These are phyloP conservation scores for Lentinula edodes DNA, from an alignment of 768 basidiomycete genomes.

Conservation along the genomic window DNA sequence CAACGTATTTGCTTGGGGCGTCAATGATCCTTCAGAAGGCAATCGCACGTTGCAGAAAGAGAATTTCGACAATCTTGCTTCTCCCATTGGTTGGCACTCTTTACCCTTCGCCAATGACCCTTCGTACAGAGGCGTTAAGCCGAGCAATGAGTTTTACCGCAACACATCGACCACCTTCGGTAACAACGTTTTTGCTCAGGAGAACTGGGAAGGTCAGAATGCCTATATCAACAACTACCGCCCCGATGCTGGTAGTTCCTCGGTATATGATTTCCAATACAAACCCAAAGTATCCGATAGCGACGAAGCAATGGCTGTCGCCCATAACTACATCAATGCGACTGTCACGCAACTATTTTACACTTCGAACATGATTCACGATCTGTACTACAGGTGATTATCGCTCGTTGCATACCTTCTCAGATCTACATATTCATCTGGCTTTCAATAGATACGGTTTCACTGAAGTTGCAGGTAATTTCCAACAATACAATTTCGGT, in stretches of 20 bases:
- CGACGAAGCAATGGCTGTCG: slow-evolving; percentile 59
- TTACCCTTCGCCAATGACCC: slow-evolving; percentile 74
- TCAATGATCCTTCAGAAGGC: slow-evolving; percentile 80
- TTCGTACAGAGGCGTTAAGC: slow-evolving; percentile 21
- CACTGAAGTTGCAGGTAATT: slow-evolving; percentile 88
- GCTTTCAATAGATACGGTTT: slow-evolving; percentile 69
- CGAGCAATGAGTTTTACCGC: slow-evolving; percentile 33
- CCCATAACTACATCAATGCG: slow-evolving; percentile 79
- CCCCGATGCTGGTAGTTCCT: slow-evolving; percentile 54
- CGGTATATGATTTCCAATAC: slow-evolving; percentile 72
- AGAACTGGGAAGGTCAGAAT: slow-evolving; percentile 82
- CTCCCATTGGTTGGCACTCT: slow-evolving; percentile 89
- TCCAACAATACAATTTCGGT: slow-evolving; percentile 97
- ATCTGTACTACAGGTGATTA: slow-evolving; percentile 67
- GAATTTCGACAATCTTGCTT: slow-evolving; percentile 72
- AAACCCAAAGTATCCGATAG: slow-evolving; percentile 53
- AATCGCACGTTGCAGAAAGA: slow-evolving; percentile 53
- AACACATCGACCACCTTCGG: slow-evolving; percentile 83
- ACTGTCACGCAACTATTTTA: slow-evolving; percentile 90
- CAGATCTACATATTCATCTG: background rate
- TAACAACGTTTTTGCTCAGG: slow-evolving; percentile 92
- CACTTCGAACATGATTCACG: slow-evolving; percentile 76
- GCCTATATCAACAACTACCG: slow-evolving; percentile 70
- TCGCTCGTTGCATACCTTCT: background rate
- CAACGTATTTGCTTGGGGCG: slow-evolving; percentile 73